phyloP scores from a whole-genome alignment of 768 basidiomycete species.

The Podaxis sp. region DNA sequence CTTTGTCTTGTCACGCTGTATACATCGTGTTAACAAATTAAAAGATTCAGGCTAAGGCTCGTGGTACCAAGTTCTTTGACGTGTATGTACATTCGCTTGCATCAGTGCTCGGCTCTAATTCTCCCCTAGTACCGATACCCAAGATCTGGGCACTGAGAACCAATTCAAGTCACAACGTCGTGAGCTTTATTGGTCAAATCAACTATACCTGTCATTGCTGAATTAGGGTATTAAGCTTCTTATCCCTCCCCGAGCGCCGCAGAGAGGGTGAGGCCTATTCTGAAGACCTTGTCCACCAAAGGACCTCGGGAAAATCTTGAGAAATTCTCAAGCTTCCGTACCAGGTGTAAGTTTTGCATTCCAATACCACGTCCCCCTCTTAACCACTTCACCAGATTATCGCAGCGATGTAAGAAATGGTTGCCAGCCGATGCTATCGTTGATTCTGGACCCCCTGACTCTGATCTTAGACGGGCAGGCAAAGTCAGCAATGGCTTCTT shows the following conservation, averaged over 20 bases:
- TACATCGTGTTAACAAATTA: slow-evolving; percentile 2
- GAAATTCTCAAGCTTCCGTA: slow-evolving; percentile 70
- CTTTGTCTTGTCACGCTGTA: neutral
- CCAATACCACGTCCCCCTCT: slow-evolving; percentile 8
- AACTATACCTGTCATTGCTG: slow-evolving; percentile 5
- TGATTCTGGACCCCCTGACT: slow-evolving; percentile 10
- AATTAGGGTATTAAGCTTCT: slow-evolving; percentile 34
- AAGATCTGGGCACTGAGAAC: slow-evolving; percentile 48
- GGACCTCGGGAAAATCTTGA: slow-evolving; percentile 65
- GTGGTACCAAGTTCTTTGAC: slow-evolving; percentile 84
- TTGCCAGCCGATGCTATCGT: slow-evolving; percentile 15
- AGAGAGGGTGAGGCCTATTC: slow-evolving; percentile 54
- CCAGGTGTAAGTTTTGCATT: slow-evolving; percentile 54
- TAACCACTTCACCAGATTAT: slow-evolving; percentile 24
- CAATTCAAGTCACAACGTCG: slow-evolving; percentile 34
- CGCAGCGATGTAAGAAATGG: slow-evolving; percentile 64
- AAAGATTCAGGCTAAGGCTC: slow-evolving; percentile 76
- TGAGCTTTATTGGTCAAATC: slow-evolving; percentile 28
- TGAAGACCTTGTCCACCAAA: slow-evolving; percentile 65
- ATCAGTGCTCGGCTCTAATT: slow-evolving; percentile 17
- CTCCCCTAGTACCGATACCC: slow-evolving; percentile 68
- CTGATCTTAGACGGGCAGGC: slow-evolving; percentile 56
- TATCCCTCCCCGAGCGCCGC: slow-evolving; percentile 63
- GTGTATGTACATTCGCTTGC: slow-evolving; percentile 47
- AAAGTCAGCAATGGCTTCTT: slow-evolving; percentile 80